A percentile compares a stretch with the other conserved stretches of the same genome.
Evolutionary conservation across 106 monocot species (phyloP).

Genomic region (Dendrobium nobile): DNA sequence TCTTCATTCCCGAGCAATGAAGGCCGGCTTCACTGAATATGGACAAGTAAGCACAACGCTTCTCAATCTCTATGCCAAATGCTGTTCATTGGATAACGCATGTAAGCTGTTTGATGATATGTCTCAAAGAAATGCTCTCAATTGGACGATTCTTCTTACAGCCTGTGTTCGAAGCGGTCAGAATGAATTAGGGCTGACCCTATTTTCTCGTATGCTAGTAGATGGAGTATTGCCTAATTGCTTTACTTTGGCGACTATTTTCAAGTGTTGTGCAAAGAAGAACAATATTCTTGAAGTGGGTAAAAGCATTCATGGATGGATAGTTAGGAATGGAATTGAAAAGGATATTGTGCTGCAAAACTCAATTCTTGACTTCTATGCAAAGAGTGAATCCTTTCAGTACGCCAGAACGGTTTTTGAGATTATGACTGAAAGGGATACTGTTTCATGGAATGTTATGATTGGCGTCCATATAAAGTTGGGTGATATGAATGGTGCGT

Average conservation of each 20-base stretch:
- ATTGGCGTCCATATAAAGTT: conserved; percentile 32
- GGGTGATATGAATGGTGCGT: conserved; percentile 37
- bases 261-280: conserved; percentile 44
- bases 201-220: conserved; percentile 34
- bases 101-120: conserved; percentile 57
- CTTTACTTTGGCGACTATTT: conserved; percentile 47
- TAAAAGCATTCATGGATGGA: conserved; percentile 63
- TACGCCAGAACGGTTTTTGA: conserved; percentile 36
- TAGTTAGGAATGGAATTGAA: conserved; percentile 34
- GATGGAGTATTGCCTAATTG: conserved; percentile 34
- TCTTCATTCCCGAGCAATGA: conserved; percentile 38
- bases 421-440: conserved; percentile 39
- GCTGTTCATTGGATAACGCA: conserved; percentile 23
- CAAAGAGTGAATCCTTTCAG: conserved; percentile 37
- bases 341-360: conserved; percentile 53
- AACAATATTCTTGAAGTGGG: conserved; percentile 16
- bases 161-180: conserved; percentile 23
- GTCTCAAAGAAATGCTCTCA: conserved; percentile 15
- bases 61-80: conserved; percentile 24
- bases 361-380: conserved; percentile 61
- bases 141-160: conserved; percentile 53
- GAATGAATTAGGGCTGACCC: conserved; percentile 20
- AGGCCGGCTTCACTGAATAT: conserved; percentile 15
- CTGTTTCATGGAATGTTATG: conserved; percentile 73
- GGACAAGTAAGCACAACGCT: conserved; percentile 22